Conservation (phyloP, 2,329 filamentous ascomycete species). For the Ophiognomonia clavigignenti-juglandacearum region DNA sequence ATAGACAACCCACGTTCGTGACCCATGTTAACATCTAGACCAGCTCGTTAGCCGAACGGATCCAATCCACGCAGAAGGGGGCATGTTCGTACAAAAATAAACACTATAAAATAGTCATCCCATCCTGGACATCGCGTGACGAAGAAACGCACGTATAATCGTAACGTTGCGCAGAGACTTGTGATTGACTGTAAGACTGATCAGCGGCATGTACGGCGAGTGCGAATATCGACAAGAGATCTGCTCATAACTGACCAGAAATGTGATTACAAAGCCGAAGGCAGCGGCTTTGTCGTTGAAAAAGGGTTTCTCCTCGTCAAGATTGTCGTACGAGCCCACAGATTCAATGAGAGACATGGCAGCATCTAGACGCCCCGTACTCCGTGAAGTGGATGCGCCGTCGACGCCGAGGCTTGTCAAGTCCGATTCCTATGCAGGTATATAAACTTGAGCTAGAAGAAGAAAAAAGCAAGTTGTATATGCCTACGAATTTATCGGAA, state of each 20-base stretch:
- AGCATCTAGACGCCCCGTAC: neutral
- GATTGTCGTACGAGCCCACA: conserved; percentile 10
- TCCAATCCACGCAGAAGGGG: no score
- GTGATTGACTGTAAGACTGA: conserved; percentile 4
- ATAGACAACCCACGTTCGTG: conserved; percentile 12
- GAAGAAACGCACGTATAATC: conserved; percentile 13
- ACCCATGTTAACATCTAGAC: no score
- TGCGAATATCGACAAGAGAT: neutral
- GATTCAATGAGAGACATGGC: conserved; percentile 13
- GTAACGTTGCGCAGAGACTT: conserved; percentile 3
- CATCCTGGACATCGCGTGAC: conserved; percentile 13
- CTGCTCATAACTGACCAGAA: conserved; percentile 2
- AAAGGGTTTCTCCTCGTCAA: conserved; percentile 9
- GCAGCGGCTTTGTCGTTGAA: conserved; percentile 5
- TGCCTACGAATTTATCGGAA: no score
- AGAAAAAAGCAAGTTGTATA: no score
- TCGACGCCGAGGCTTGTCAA: neutral
- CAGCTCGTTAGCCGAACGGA: no score
- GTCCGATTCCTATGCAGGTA: no score
- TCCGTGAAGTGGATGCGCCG: neutral
- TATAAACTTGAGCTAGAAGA: no score
- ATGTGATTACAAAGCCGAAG: conserved; percentile 8
- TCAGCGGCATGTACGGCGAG: neutral
- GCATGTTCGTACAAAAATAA: conserved; percentile 9
- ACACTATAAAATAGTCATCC: conserved; percentile 10